Percentiles rank a stretch among this genome's conserved stretches.
Conservation (phyloP, 371 early-diverging fungal species). For the Mortierella sp. region DNA sequence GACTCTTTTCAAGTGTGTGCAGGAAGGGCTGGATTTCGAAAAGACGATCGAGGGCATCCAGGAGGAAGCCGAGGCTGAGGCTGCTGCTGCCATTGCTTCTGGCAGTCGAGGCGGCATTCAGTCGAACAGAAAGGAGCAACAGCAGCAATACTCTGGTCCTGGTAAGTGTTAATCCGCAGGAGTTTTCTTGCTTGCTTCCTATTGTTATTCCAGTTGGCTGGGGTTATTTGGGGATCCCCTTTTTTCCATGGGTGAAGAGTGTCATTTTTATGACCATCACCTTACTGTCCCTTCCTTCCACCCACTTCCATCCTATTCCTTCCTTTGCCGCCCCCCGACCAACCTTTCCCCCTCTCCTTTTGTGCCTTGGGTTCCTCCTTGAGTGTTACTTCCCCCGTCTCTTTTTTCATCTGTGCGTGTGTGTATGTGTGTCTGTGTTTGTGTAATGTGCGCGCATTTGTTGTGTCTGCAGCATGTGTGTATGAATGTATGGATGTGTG, state of each 20-base stretch:
- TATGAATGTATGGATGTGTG: background rate
- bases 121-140: background rate
- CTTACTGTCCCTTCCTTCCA: background rate
- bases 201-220: background rate
- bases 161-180: too few species aligned
- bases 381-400: slow-evolving; percentile 4
- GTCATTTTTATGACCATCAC: background rate
- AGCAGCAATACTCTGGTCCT: background rate
- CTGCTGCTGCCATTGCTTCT: background rate
- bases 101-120: background rate
- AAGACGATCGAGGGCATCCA: slow-evolving; percentile 10
- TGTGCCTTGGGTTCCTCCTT: slow-evolving; percentile 7
- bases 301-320: background rate
- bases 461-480: background rate
- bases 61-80: slow-evolving; percentile 1
- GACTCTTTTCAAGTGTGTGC: slow-evolving; percentile 31
- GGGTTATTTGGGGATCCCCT: background rate
- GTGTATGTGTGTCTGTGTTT: background rate
- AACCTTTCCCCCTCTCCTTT: background rate
- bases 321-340: background rate
- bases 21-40: slow-evolving; percentile 31
- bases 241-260: background rate
- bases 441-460: background rate
- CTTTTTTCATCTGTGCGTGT: background rate
- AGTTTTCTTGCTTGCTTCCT: background rate